Percentiles rank a stretch among this genome's conserved stretches.
Evolutionary conservation across 2,329 filamentous ascomycete species (phyloP).

Genomic region (Fusarium neocosmosporiellum): DNA sequence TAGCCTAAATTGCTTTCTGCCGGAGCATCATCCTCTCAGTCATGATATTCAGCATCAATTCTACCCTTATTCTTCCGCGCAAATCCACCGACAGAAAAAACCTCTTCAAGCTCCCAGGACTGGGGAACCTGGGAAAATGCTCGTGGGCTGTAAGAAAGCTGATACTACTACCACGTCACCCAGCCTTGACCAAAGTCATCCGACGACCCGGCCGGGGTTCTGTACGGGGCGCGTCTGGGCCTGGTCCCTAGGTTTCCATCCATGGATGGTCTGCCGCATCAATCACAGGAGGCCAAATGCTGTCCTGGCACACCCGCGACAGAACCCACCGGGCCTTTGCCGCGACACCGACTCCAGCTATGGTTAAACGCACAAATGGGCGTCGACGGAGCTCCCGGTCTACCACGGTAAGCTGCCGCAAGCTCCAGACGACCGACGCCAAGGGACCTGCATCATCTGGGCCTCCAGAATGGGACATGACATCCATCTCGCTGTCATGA

Average conservation of each 20-base stretch:
- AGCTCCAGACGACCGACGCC: neutral
- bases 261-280: constrained; percentile 35
- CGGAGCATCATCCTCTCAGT: constrained; percentile 12
- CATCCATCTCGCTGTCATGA: constrained; percentile 9
- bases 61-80: constrained; percentile 19
- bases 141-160: constrained; percentile 12
- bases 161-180: constrained; percentile 25
- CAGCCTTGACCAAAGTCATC: constrained; percentile 19
- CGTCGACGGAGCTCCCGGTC: constrained; percentile 12
- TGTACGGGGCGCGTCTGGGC: neutral
- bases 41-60: constrained; percentile 25
- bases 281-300: constrained; percentile 35
- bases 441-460: constrained; percentile 30
- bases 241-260: neutral
- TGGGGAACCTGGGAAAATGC: constrained; percentile 25
- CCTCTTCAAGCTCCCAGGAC: constrained; percentile 7
- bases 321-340: constrained; percentile 16
- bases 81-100: constrained; percentile 19
- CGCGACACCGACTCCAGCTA: constrained; percentile 16
- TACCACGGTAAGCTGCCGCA: neutral
- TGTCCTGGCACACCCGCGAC: neutral
- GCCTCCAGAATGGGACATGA: constrained; percentile 11
- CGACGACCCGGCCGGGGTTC: constrained; percentile 11
- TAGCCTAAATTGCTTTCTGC: constrained; percentile 41
- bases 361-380: constrained; percentile 45